Conservation (phyloP, 805 yeast genomes). For the Ogataea nakhonphanomensis region DNA sequence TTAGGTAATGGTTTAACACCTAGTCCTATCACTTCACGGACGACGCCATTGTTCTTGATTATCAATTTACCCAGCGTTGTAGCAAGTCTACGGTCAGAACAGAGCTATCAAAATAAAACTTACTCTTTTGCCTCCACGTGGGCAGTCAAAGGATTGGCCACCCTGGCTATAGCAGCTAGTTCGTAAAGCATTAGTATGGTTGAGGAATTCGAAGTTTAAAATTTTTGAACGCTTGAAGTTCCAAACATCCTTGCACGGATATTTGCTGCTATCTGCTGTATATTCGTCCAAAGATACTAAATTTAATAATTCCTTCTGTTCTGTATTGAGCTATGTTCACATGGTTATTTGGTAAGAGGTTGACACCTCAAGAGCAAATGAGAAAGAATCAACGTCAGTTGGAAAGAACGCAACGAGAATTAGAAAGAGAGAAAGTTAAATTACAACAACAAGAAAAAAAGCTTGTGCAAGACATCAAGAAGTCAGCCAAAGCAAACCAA, state of each 20-base stretch:
- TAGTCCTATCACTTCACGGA: constrained; percentile 74
- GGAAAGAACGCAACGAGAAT: constrained; percentile 90
- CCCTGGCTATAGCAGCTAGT: constrained; percentile 84
- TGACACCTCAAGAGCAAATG: constrained; percentile 92
- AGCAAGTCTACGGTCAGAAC: constrained; percentile 21
- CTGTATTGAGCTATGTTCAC: constrained; percentile 49
- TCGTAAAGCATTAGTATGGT: constrained; percentile 70
- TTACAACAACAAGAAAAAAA: constrained; percentile 91
- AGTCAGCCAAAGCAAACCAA: constrained; percentile 88
- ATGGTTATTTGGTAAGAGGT: constrained; percentile 93
- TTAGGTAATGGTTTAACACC: constrained; percentile 80
- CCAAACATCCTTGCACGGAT: constrained; percentile 2
- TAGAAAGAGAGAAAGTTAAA: constrained; percentile 82
- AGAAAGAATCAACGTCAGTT: constrained; percentile 94
- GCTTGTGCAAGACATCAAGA: constrained; percentile 79
- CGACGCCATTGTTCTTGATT: constrained; percentile 89
- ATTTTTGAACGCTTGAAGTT: not conserved
- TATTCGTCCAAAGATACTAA: too few relatives aligned
- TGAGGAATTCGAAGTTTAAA: not conserved
- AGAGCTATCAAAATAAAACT: constrained; percentile 5
- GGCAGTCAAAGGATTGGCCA: constrained; percentile 51
- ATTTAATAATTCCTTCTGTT: too few relatives aligned
- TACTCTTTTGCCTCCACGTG: constrained; percentile 61
- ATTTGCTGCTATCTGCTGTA: too few relatives aligned
- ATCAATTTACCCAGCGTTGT: constrained; percentile 76